Conservation (phyloP, 371 early-diverging fungal genomes). For the Mucor racemosus region DNA sequence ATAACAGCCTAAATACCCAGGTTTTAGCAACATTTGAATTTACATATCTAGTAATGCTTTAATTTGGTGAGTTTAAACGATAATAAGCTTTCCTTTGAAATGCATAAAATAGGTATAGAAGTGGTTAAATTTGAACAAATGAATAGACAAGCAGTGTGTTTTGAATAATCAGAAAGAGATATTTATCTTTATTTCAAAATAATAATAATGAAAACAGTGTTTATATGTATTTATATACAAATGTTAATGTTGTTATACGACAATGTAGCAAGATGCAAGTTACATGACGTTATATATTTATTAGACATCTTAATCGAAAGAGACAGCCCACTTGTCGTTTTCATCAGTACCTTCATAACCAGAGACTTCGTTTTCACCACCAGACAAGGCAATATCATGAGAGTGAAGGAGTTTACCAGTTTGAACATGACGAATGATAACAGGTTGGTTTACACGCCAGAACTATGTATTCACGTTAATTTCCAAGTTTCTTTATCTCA, state of each 20-base stretch:
- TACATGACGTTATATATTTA: neutral
- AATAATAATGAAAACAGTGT: neutral
- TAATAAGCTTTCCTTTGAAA: too few species aligned
- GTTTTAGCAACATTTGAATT: too few species aligned
- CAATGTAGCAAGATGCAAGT: neutral
- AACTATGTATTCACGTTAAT: slow-evolving; percentile 29
- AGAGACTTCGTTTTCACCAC: slow-evolving; percentile 56
- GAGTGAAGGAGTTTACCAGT: slow-evolving; percentile 56
- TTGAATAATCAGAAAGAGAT: too few species aligned
- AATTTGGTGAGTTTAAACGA: too few species aligned
- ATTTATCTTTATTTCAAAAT: neutral
- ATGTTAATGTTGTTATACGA: neutral
- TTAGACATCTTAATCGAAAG: slow-evolving; percentile 13
- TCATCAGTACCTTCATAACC: slow-evolving; percentile 54
- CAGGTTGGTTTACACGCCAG: slow-evolving; percentile 54
- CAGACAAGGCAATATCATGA: slow-evolving; percentile 44
- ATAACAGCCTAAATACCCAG: too few species aligned
- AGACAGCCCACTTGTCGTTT: slow-evolving; percentile 59
- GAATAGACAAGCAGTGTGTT: too few species aligned
- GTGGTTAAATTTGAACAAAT: too few species aligned
- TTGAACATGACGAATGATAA: slow-evolving; percentile 55
- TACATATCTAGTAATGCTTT: too few species aligned
- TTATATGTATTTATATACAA: neutral
- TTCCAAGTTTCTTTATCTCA: neutral
- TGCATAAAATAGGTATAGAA: too few species aligned